Evolutionary conservation across 176 grass and related monocot genomes (phyloP), one percentile per base, ranked within the genome.

Genomic region (Ensete glaucum): DNA sequence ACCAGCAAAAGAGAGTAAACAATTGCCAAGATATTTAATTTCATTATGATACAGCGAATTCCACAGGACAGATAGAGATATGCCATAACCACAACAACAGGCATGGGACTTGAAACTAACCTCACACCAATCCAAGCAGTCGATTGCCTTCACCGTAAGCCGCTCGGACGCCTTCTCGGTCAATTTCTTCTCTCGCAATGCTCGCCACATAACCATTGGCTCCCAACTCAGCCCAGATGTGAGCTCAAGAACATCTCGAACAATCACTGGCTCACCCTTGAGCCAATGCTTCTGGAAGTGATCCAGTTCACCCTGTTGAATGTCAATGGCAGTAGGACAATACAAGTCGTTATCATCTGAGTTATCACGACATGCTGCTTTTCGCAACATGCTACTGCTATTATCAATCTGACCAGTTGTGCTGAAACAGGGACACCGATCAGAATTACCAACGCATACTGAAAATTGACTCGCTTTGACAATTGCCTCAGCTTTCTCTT

Each of bases 141-240:
- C 92, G 59, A 96, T 56, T 25, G 83, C 89, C 53, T 29, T 80
- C 34, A 96, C 87, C 59, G 69, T 25, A 23, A 88, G 74, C 16
- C 84, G 76, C 64, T 92, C 79, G 20, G 82, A 80, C 79, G 72
- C 71, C 49, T 11, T 73, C 21, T 80, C 78, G 34, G 65, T 59
- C 23, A 85, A 51, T 57, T 64, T 76, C 79, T 14, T 96, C 83
- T 93, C 85, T 54, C 90, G 78, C 75, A 97, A 71, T 68, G 90
- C 90, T 53, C 85, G 84, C 94, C 90, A 97, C 94, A 97, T 97
- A 71, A 97, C 94, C 82, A 83, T 82, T 3, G 88, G 94, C 64
- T 90, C 93, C 93, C 93, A 97, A 67, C 93, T 90, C 52, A 97
- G 50, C 23, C 90, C 90, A 77, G 90, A 85, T 11, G 87, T 90